Conservation (phyloP, 495 filamentous ascomycete genomes). For the Chaetomium tenue region DNA sequence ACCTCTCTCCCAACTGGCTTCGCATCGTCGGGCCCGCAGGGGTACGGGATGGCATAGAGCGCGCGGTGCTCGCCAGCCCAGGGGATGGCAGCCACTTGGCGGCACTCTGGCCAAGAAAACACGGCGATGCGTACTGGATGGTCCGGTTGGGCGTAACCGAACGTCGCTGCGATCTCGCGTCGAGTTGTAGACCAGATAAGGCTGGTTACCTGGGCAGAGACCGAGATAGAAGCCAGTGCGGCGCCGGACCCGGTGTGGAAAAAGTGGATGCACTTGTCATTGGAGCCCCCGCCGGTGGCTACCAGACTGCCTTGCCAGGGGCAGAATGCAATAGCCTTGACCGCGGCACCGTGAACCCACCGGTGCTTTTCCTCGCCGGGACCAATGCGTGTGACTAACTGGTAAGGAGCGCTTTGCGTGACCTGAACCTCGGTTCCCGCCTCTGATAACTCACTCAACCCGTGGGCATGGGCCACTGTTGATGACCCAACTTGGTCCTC, state of each 20-base stretch:
- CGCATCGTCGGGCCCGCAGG: constrained; percentile 51
- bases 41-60: constrained; percentile 70
- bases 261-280: constrained; percentile 95
- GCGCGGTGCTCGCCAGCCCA: constrained; percentile 82
- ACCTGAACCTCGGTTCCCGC: constrained; percentile 18
- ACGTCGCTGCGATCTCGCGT: constrained; percentile 86
- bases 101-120: constrained; percentile 93
- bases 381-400: constrained; percentile 30
- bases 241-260: constrained; percentile 85
- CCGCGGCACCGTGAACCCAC: constrained; percentile 79
- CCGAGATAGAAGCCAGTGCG: constrained; percentile 84
- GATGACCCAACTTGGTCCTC: constrained; percentile 10
- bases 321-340: constrained; percentile 97
- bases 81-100: constrained; percentile 82
- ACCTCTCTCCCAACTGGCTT: constrained; percentile 12
- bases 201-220: constrained; percentile 88
- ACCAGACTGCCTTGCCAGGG: constrained; percentile 88
- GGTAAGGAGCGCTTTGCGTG: background rate
- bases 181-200: constrained; percentile 86
- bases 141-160: constrained; percentile 93
- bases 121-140: constrained; percentile 89
- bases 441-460: constrained; percentile 17
- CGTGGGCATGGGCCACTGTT: background rate
- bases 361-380: constrained; percentile 64
- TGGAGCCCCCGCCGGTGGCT: constrained; percentile 89